phyloP scores from a whole-genome alignment of 2,329 filamentous ascomycete genomes.

The Phyllosticta citriasiana region DNA sequence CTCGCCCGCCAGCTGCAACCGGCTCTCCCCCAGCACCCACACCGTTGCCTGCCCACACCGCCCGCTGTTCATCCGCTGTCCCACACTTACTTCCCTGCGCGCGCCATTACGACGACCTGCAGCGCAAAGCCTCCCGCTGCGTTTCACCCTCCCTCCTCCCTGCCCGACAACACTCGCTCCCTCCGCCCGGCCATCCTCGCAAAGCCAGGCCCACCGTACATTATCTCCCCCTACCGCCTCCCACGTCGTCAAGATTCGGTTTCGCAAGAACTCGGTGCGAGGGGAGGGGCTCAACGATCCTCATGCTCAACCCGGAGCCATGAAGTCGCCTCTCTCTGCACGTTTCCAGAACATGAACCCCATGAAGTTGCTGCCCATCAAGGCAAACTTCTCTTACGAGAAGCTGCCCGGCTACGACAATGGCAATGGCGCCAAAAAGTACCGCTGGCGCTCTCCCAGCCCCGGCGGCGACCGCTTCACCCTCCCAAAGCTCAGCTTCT shows the following conservation, averaged over 20 bases:
- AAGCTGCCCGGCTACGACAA: conserved; percentile 32
- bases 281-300: conserved; percentile 13
- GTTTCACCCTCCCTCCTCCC: conserved; percentile 6
- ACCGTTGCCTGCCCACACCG: background rate
- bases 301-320: conserved; percentile 13
- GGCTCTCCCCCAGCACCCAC: background rate
- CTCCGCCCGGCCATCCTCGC: conserved; percentile 14
- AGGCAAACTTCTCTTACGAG: conserved; percentile 37
- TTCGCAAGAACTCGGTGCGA: conserved; percentile 11
- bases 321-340: conserved; percentile 11
- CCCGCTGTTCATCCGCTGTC: background rate
- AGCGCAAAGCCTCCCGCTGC: conserved; percentile 2
- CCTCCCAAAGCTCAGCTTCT: conserved; percentile 25
- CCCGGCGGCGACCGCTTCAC: conserved; percentile 15
- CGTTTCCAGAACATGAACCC: conserved; percentile 34
- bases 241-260: conserved; percentile 11
- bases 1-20: background rate
- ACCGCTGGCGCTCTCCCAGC: conserved; percentile 31
- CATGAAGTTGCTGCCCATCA: conserved; percentile 32
- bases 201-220: conserved; percentile 11
- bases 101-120: conserved; percentile 8
- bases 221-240: conserved; percentile 12
- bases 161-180: conserved; percentile 3
- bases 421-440: conserved; percentile 29
- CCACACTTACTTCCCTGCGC: background rate